phyloP scores from a whole-genome alignment of 2,329 filamentous ascomycete genomes.

The Trichophyton benhamiae region DNA sequence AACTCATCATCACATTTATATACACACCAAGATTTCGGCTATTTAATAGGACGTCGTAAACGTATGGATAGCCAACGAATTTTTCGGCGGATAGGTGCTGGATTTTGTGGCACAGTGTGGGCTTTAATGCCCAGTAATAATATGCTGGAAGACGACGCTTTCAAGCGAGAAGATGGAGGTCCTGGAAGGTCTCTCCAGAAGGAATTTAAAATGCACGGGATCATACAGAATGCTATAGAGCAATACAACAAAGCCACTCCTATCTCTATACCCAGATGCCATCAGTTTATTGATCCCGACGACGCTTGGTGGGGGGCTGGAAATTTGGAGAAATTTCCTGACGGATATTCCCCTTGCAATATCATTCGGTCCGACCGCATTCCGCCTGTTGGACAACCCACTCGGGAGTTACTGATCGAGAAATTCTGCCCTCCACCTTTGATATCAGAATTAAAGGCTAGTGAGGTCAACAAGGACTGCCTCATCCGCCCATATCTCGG shows the following conservation, averaged over 20 bases:
- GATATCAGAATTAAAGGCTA: slow-evolving; percentile 17
- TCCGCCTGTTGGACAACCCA: slow-evolving; percentile 18
- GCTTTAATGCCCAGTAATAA: slow-evolving; percentile 10
- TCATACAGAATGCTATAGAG: slow-evolving; percentile 13
- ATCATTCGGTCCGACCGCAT: slow-evolving; percentile 26
- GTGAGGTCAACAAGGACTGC: slow-evolving; percentile 34
- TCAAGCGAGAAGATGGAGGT: slow-evolving; percentile 27
- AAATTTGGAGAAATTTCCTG: slow-evolving; percentile 19
- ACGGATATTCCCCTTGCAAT: slow-evolving; percentile 23
- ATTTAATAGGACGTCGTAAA: too few relatives aligned
- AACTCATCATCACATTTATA: too few relatives aligned
- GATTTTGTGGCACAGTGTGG: slow-evolving; percentile 26
- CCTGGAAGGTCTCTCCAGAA: slow-evolving; percentile 20
- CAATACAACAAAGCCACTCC: background rate
- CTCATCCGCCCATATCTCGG: slow-evolving; percentile 41
- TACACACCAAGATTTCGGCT: too few relatives aligned
- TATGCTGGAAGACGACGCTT: slow-evolving; percentile 10
- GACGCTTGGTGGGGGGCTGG: slow-evolving; percentile 22
- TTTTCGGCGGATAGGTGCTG: slow-evolving; percentile 21
- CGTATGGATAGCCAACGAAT: too few relatives aligned
- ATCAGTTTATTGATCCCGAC: slow-evolving; percentile 16
- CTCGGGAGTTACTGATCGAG: slow-evolving; percentile 22
- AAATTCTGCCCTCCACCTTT: slow-evolving; percentile 23
- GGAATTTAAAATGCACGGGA: slow-evolving; percentile 23
- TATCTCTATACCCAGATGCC: slow-evolving; percentile 18